Base-by-base conservation (phyloP, 257 asterid species). In the Solanum gandarillasii region DNA sequence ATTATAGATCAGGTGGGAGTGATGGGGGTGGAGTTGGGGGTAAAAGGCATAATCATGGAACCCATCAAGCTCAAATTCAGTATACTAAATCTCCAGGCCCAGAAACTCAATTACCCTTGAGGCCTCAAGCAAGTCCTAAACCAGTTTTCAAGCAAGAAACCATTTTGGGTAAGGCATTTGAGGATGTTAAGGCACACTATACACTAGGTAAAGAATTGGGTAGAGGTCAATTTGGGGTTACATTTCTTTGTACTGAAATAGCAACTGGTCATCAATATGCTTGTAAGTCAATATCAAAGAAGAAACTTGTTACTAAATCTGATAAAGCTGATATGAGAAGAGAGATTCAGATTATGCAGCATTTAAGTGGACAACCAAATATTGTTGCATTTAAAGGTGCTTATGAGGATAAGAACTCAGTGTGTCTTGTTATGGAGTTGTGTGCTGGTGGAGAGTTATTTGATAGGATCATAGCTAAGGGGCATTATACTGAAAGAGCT, bases 341-440 rank as follows among this genome's bases (percentile, higher is more conserved):
- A 39, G 98, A 95, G 91, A 87, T 95, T 88, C 96, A 93, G 94
- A 86, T 95, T 9, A 93, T 95, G 98, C 98, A 95, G 93, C 98
- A 95, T 27, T 73, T 95, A 89, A 94, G 96, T 62, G 98, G 98
- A 25, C 98, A 95, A 84, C 92, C 95, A 7, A 95, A 94, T 83
- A 90, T 95, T 58, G 97, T 94, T 39, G 97, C 94, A 86, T 95
- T 95, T 71, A 93, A 92, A 85, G 96, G 96, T 48, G 98, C 95
- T 43, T 95, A 93, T 79, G 98, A 95, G 92, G 98, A 95, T 60
- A 93, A 91, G 89, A 82, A 87, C 1, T 92, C 95, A 9, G 98
- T 94, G 62, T 94, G 91, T 86, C 92, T 95, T 38, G 96, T 95
- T 29, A 93, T 94, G 98, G 98, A 95, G 89, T 83, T 95, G 76